These are phyloP conservation scores for Xylariaceae sp. DNA, from an alignment of 2,329 filamentous ascomycete genomes.

Conservation along the genomic window DNA sequence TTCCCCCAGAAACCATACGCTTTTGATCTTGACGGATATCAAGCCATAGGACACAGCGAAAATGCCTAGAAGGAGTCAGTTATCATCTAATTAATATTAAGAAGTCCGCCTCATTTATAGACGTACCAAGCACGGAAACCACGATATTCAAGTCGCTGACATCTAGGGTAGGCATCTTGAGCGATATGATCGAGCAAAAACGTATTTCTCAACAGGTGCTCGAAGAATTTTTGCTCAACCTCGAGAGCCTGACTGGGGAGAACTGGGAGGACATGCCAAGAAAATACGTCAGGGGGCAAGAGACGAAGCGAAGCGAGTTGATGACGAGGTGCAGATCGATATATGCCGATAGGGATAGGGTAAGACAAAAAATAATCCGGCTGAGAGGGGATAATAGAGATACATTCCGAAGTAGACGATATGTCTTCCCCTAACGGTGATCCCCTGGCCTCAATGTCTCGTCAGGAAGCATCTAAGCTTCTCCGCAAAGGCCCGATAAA, in stretches of 20 bases:
- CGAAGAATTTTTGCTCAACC: neutral
- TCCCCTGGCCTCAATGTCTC: slow-evolving; percentile 18
- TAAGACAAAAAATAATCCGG: slow-evolving; percentile 31
- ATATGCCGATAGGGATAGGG: slow-evolving; percentile 17
- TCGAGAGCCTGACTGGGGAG: slow-evolving; percentile 2
- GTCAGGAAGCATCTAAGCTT: slow-evolving; percentile 10
- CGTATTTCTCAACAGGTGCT: neutral
- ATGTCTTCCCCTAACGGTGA: slow-evolving; percentile 7
- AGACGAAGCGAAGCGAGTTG: slow-evolving; percentile 10
- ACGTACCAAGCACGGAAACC: slow-evolving; percentile 47
- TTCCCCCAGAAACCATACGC: slow-evolving; percentile 57
- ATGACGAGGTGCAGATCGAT: slow-evolving; percentile 18
- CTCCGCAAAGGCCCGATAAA: slow-evolving; percentile 15
- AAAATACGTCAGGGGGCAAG: slow-evolving; percentile 17
- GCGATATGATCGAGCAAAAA: neutral
- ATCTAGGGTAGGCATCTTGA: slow-evolving; percentile 50
- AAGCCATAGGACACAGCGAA: slow-evolving; percentile 54
- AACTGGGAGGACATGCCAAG: slow-evolving; percentile 21
- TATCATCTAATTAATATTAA: neutral
- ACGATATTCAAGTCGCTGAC: slow-evolving; percentile 58
- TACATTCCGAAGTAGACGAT: slow-evolving; percentile 25
- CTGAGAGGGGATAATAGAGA: slow-evolving; percentile 23
- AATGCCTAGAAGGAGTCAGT: slow-evolving; percentile 39
- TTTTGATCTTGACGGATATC: slow-evolving; percentile 56
- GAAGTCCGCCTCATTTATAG: neutral